Conservation (phyloP, 257 asterid genomes). For the Salvia hispanica region DNA sequence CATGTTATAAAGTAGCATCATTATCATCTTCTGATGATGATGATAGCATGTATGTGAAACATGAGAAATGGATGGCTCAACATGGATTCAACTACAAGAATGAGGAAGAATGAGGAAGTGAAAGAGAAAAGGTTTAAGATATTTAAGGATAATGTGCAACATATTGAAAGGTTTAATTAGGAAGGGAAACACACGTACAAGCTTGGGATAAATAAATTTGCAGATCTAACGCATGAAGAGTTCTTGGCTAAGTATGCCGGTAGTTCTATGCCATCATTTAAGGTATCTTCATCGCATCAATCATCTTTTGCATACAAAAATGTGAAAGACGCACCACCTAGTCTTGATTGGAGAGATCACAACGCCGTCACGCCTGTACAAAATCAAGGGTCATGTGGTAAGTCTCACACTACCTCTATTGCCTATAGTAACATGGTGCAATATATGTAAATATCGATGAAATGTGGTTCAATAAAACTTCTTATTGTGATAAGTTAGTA, state of each 20-base stretch:
- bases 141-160: conserved; percentile 44
- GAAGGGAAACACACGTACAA: conserved; percentile 35
- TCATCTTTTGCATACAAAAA: conserved; percentile 22
- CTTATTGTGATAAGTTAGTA: no score
- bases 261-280: conserved; percentile 9
- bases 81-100: conserved; percentile 36
- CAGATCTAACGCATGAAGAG: no score
- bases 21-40: neutral
- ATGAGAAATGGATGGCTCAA: conserved; percentile 43
- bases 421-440: no score
- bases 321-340: conserved; percentile 15
- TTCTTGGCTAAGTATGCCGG: conserved; percentile 32
- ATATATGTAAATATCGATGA: no score
- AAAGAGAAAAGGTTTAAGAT: conserved; percentile 36
- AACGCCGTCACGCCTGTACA: conserved; percentile 37
- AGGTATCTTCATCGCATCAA: neutral
- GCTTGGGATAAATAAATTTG: conserved; percentile 43
- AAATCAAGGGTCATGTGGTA: conserved; percentile 35
- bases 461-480: no score
- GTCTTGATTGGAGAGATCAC: conserved; percentile 34
- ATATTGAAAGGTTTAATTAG: conserved; percentile 40
- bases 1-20: neutral
- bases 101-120: conserved; percentile 36
- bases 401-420: neutral
- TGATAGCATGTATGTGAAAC: conserved; percentile 23